Base-by-base conservation (phyloP, 2,329 filamentous ascomycete species). In the Amauroascus niger region DNA sequence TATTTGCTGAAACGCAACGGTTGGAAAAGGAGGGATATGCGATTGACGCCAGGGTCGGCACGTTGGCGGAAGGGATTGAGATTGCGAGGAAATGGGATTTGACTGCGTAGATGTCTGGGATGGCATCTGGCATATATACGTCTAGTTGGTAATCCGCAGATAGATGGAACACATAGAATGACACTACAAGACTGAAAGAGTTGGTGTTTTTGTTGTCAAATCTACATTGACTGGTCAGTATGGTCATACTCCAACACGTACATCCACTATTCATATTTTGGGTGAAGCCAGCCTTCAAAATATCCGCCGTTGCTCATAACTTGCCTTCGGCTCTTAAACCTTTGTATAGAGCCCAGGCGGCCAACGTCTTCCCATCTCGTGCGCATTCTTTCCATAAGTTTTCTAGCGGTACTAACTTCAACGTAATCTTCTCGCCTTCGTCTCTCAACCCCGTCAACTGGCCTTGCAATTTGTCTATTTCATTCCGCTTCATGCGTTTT, bases 11-110 rank as follows among this genome's bases (percentile, higher is more conserved):
- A 64, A 83, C 83, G 64, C 80, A 81, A 65, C 77, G 68, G 58
- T 73, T 89, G 1, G 86, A 89, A 64, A 71, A 72, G 1, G 74
- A 88, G 58, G 87, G 87, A 0, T 89, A 80, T 67, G 87, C 84
- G 1, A 87, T 93, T 60, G 87, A 93, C 68, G 86, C 86, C 5
- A 76, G 87, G 37, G 83, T 91, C 1, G 87, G 84, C 1, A 87
- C 85, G 4, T 69, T 91, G 44, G 87, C 87, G 0, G 86, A 91
- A 67, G 87, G 87, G 0, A 82, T 91, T 56, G 82, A 90, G 64
- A 71, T 88, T 58, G 84, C 84, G 18, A 85, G 81, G 71, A 69
- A 67, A 58, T 65, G 63, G 58, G 63, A 58, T 46, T 55, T 67
- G 46, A 16, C n/a, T 52, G 50, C 20, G 16, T 50, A 33, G 26